Evolutionary conservation across 2,329 filamentous ascomycete species (phyloP), one percentile per base, ranked within the genome.

Genomic region (Diaporthe vaccinii): DNA sequence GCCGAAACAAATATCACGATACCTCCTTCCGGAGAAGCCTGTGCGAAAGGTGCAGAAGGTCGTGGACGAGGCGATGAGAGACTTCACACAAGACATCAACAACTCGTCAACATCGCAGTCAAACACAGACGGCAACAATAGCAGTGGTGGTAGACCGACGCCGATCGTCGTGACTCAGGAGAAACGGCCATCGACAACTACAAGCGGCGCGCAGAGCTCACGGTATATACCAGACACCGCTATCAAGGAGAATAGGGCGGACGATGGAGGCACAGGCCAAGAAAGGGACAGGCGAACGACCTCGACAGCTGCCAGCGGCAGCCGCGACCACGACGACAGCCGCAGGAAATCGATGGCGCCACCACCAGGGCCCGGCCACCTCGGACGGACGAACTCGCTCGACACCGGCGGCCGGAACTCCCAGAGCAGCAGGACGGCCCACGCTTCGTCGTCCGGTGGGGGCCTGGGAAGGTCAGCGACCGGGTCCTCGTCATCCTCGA

Each of bases 1-100:
- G 73, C 95, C 95, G 0, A 95, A 94, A 78, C 92, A 95, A 78
- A 88, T 98, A 3, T 92, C 94, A 1, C 88, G 95, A 55, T 89
- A 93, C 70, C 86, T 97, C 4, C 90, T 98, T 53, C 95, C 95
- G 0, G 85, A 86, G 0, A 82, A 83, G 10, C 86, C 89, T 1
- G 91, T 95, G 78, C 79, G 88, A 0, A 85, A 89, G 44, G 85
- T 90, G 0, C 89, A 91, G 73, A 89, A 92, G 76, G 84, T 90
- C 28, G 84, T 96, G 12, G 89, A 92, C 25, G 87, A 89, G 58
- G 88, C 90, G 2, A 86, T 96, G 25, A 86, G 86, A 41, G 86
- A 88, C 34, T 87, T 85, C 46, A 74, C 79, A n/a, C 80, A 81
- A 51, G 79, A 76, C 9, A 58, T 73, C 25, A 74, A 76, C 28